These are phyloP conservation scores for Pestalotiopsis sp. DNA, from an alignment of 2,329 filamentous ascomycete genomes.

Conservation along the genomic window DNA sequence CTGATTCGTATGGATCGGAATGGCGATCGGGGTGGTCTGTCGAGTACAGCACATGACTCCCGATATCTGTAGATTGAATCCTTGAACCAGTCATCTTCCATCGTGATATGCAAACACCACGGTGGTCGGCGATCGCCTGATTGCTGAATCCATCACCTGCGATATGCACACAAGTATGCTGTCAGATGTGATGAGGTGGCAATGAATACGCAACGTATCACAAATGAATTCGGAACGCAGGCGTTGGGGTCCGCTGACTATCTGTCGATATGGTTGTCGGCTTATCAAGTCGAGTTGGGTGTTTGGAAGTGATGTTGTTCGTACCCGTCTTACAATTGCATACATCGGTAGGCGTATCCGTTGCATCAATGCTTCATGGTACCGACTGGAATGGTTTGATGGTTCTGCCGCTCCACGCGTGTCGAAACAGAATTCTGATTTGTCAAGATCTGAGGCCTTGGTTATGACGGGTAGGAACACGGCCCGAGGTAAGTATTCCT, in stretches of 20 bases:
- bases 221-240: neutral
- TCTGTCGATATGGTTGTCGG: neutral
- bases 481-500: neutral
- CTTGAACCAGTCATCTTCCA: neutral
- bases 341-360: neutral
- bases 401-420: neutral
- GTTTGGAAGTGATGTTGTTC: neutral
- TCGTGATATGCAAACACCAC: neutral
- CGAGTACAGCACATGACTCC: neutral
- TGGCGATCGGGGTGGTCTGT: neutral
- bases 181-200: too few species aligned
- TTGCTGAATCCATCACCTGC: too few species aligned
- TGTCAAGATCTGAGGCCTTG: neutral
- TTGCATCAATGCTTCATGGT: neutral
- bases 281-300: neutral
- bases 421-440: neutral
- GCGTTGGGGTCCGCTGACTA: neutral
- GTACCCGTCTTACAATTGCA: neutral
- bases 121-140: neutral
- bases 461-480: neutral
- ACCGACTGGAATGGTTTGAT: neutral
- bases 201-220: neutral
- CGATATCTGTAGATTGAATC: neutral
- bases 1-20: too few species aligned
- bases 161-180: too few species aligned